A percentile compares a stretch with the other conserved stretches of the same genome.
These are phyloP conservation scores for Eucalyptus cloeziana DNA, from an alignment of 345 rosid genomes.

Conservation along the genomic window DNA sequence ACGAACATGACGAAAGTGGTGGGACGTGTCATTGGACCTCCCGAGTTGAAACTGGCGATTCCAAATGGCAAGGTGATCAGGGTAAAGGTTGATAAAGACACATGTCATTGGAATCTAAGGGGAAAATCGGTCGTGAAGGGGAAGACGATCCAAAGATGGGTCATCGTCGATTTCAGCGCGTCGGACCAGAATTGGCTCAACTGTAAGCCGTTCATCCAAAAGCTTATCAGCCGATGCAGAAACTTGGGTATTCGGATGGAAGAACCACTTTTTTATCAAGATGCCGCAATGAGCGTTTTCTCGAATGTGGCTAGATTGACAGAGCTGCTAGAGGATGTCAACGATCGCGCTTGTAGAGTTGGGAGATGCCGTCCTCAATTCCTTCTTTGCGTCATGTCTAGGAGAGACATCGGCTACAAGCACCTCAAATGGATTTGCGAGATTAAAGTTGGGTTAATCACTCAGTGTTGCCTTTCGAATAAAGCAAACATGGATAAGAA, in stretches of 20 bases:
- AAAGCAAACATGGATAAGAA: background rate
- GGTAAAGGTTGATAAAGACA: constrained; percentile 37
- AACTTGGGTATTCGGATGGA: constrained; percentile 52
- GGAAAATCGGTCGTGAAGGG: constrained; percentile 50
- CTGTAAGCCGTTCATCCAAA: constrained; percentile 11
- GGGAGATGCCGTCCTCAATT: constrained; percentile 31
- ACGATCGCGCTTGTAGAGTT: constrained; percentile 2
- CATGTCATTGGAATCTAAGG: constrained; percentile 76
- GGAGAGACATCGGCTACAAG: constrained; percentile 49
- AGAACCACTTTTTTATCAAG: constrained; percentile 12
- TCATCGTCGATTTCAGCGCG: constrained; percentile 53
- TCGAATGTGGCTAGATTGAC: constrained; percentile 16
- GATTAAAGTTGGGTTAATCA: constrained; percentile 66
- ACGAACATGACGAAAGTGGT: constrained; percentile 47
- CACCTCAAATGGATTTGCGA: constrained; percentile 79
- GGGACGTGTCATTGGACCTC: constrained; percentile 74
- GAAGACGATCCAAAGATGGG: constrained; percentile 54
- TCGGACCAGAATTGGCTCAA: constrained; percentile 5
- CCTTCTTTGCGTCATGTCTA: constrained; percentile 67
- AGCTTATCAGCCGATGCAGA: constrained; percentile 27
- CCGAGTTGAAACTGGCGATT: constrained; percentile 41
- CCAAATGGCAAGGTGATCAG: constrained; percentile 16
- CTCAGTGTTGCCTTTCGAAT: constrained; percentile 67
- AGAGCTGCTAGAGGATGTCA: constrained; percentile 26
- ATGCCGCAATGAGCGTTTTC: constrained; percentile 27